Evolutionary conservation across 331 rosid species (phyloP).

Genomic region (Erythrophleum ivorense): DNA sequence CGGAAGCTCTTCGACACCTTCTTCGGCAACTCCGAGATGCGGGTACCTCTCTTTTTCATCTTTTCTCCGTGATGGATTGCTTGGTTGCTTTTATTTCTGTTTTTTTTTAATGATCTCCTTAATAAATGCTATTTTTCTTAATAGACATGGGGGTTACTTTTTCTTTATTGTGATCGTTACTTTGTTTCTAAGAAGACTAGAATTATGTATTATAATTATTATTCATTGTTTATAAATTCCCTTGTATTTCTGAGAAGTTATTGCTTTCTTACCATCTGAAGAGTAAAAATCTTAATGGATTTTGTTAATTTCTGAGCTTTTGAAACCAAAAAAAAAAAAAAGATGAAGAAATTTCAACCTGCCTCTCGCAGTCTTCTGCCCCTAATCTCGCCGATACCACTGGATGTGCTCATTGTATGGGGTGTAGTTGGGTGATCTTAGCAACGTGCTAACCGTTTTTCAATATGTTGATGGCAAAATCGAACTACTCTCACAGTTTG

Average conservation of each 20-base stretch:
- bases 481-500: neutral
- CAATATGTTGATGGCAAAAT: neutral
- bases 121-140: neutral
- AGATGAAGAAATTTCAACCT: neutral
- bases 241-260: neutral
- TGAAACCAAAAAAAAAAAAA: neutral
- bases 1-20: slow-evolving; percentile 59
- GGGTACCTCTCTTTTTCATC: slow-evolving; percentile 35
- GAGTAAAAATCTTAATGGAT: neutral
- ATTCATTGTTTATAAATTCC: neutral
- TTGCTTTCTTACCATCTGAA: neutral
- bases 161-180: slow-evolving; percentile 8
- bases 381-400: neutral
- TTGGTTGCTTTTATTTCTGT: neutral
- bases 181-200: neutral
- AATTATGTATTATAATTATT: neutral
- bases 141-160: neutral
- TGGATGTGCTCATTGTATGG: neutral
- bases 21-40: slow-evolving; percentile 58
- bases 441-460: neutral
- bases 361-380: neutral
- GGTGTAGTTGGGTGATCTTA: neutral
- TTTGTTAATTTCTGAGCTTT: slow-evolving; percentile 3
- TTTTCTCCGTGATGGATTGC: neutral
- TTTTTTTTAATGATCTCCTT: neutral